A percentile compares a stretch with the other conserved stretches of the same genome.
phyloP scores from a whole-genome alignment of 768 basidiomycete species.

The Pleurotus platypus region DNA sequence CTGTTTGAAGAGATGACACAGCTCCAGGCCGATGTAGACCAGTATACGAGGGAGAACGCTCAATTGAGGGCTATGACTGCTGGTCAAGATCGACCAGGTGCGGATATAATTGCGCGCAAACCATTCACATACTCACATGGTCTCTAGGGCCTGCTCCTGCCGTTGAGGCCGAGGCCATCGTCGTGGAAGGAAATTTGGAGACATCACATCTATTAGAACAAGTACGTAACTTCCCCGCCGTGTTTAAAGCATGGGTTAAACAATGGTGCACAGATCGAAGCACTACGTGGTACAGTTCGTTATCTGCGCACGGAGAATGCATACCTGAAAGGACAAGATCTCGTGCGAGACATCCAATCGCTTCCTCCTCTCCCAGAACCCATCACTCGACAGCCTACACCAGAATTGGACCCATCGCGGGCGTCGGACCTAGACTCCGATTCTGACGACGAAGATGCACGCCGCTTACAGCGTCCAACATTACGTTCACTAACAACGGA shows the following conservation, averaged over 20 bases:
- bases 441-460: slow-evolving; percentile 36
- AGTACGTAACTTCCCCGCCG: slow-evolving; percentile 35
- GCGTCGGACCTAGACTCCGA: slow-evolving; percentile 69
- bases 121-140: neutral
- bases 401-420: slow-evolving; percentile 62
- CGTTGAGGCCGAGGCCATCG: slow-evolving; percentile 56
- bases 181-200: slow-evolving; percentile 79
- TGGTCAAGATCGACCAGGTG: slow-evolving; percentile 72
- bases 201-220: slow-evolving; percentile 88
- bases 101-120: slow-evolving; percentile 15
- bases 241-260: neutral
- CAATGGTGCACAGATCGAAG: slow-evolving; percentile 63
- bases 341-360: slow-evolving; percentile 76
- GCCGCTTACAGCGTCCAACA: slow-evolving; percentile 36
- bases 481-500: slow-evolving; percentile 73
- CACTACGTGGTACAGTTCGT: slow-evolving; percentile 84
- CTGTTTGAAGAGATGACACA: slow-evolving; percentile 95
- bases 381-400: slow-evolving; percentile 50
- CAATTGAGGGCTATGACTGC: slow-evolving; percentile 71
- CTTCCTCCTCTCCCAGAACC: slow-evolving; percentile 63
- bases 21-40: slow-evolving; percentile 83
- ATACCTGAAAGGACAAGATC: slow-evolving; percentile 89
- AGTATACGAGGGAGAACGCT: slow-evolving; percentile 82
- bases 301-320: slow-evolving; percentile 94
- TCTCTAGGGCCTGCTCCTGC: slow-evolving; percentile 39